Percentiles rank a stretch among this genome's conserved stretches.
phyloP scores from a whole-genome alignment of 495 filamentous ascomycete genomes.

The Mytilinidion resinicola region DNA sequence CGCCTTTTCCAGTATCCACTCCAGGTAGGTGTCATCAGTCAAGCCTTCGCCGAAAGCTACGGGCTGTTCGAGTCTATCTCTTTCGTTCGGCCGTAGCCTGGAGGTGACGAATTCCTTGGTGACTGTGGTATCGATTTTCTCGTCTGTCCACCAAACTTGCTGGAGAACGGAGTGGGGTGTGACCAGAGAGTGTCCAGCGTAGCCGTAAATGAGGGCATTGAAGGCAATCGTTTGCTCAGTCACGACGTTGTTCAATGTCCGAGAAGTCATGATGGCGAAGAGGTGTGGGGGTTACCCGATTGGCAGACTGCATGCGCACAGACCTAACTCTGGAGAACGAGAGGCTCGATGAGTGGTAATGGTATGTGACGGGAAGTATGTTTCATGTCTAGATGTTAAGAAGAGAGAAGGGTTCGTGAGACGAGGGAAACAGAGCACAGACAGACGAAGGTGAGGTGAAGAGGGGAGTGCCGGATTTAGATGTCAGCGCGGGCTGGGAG shows the following conservation, averaged over 20 bases:
- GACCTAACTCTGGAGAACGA: background rate
- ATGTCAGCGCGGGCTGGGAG: slow-evolving; percentile 1
- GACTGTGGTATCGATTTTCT: slow-evolving; percentile 67
- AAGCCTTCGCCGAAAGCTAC: slow-evolving; percentile 80
- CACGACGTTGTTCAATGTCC: slow-evolving; percentile 29
- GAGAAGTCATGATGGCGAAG: slow-evolving; percentile 17
- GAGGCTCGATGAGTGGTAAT: background rate
- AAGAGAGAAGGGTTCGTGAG: background rate
- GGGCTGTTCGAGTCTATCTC: slow-evolving; percentile 59
- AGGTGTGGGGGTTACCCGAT: background rate
- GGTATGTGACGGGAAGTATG: background rate
- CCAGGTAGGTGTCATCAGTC: slow-evolving; percentile 85
- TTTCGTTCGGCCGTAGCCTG: slow-evolving; percentile 58
- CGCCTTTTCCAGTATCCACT: slow-evolving; percentile 80
- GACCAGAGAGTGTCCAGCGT: slow-evolving; percentile 36
- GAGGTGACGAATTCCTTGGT: slow-evolving; percentile 61
- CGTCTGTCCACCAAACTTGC: slow-evolving; percentile 69
- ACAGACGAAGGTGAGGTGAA: background rate
- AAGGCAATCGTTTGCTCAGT: slow-evolving; percentile 32
- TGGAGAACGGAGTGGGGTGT: slow-evolving; percentile 35
- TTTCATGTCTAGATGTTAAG: background rate
- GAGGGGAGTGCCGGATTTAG: background rate
- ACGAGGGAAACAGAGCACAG: background rate
- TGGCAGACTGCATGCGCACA: background rate
- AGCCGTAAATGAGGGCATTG: slow-evolving; percentile 39